phyloP scores from a whole-genome alignment of 495 filamentous ascomycete genomes.

The Bryoglossum gracile region DNA sequence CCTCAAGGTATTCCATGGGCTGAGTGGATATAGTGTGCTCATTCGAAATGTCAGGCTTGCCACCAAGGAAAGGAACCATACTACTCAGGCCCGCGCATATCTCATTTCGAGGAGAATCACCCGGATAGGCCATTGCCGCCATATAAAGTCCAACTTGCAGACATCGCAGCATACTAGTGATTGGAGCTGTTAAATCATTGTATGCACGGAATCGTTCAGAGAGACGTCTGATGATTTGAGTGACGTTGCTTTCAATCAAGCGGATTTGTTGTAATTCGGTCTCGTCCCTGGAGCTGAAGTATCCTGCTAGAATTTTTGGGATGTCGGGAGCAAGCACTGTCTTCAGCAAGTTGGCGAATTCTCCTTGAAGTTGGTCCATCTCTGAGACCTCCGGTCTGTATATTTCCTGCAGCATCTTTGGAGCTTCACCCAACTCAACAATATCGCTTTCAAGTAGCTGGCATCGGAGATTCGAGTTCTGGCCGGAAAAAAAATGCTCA shows the following conservation, averaged over 20 bases:
- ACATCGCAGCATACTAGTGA: conserved; percentile 74
- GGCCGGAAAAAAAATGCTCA: conserved; percentile 60
- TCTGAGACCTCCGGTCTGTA: conserved; percentile 63
- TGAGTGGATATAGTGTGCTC: conserved; percentile 29
- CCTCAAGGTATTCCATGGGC: conserved; percentile 40
- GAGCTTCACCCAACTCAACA: conserved; percentile 52
- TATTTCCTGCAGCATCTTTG: conserved; percentile 43
- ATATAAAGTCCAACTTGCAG: conserved; percentile 71
- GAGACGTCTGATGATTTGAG: conserved; percentile 59
- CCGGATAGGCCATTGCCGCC: conserved; percentile 31
- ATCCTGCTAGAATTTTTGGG: conserved; percentile 27
- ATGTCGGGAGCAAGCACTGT: conserved; percentile 50
- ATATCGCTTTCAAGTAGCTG: conserved; percentile 54
- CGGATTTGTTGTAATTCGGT: conserved; percentile 35
- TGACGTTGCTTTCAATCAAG: conserved; percentile 64
- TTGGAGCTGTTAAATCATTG: conserved; percentile 72
- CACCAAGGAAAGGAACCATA: conserved; percentile 59
- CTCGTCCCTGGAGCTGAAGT: conserved; percentile 13
- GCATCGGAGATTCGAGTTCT: conserved; percentile 53
- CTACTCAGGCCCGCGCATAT: conserved; percentile 23
- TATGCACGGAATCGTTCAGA: conserved; percentile 62
- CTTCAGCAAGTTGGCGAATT: conserved; percentile 70
- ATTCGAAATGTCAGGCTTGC: conserved; percentile 25
- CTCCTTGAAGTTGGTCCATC: conserved; percentile 66
- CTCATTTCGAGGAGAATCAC: conserved; percentile 21